A percentile compares a stretch with the other conserved stretches of the same genome.
These are phyloP conservation scores for Mycogone perniciosa DNA, from an alignment of 2,329 filamentous ascomycete genomes.

Conservation along the genomic window DNA sequence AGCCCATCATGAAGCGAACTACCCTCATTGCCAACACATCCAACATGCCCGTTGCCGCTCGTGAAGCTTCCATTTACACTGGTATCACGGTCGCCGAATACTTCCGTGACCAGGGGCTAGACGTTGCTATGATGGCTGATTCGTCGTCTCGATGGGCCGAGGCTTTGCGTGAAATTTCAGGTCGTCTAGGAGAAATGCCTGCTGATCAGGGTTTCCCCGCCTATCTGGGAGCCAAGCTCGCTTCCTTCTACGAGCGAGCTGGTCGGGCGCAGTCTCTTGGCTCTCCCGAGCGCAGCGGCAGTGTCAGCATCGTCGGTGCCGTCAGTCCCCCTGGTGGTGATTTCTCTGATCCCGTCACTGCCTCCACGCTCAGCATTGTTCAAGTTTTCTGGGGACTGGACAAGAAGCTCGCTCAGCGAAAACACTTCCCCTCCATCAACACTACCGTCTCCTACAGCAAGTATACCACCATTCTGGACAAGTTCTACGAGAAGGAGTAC, in stretches of 20 bases:
- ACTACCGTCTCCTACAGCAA: conserved; percentile 93
- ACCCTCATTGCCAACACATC: conserved; percentile 98
- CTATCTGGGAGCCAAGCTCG: conserved; percentile 92
- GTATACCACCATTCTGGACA: conserved; percentile 83
- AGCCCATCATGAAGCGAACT: conserved; percentile 99
- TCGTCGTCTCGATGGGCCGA: conserved; percentile 98
- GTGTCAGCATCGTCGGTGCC: conserved; percentile 95
- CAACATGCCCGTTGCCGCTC: conserved; percentile 98
- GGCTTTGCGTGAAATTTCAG: conserved; percentile 95
- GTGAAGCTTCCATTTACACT: conserved; percentile 98
- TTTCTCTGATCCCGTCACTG: conserved; percentile 97
- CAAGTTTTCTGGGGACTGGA: conserved; percentile 99
- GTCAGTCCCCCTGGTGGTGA: conserved; percentile 97
- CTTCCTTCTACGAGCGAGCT: conserved; percentile 98
- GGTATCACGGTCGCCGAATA: conserved; percentile 93
- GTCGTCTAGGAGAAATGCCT: conserved; percentile 98
- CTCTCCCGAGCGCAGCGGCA: conserved; percentile 80
- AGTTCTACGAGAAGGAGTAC: conserved; percentile 88
- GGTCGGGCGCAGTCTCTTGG: conserved; percentile 81
- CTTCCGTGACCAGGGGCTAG: conserved; percentile 92
- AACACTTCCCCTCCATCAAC: conserved; percentile 99
- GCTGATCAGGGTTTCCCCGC: conserved; percentile 99
- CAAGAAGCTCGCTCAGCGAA: conserved; percentile 98
- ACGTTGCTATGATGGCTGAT: conserved; percentile 99
- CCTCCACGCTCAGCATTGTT: conserved; percentile 88